Percentiles rank a stretch among this genome's conserved stretches.
Evolutionary conservation across 108 stramenopile species (phyloP).

Genomic region (Discostella stelligeroides): DNA sequence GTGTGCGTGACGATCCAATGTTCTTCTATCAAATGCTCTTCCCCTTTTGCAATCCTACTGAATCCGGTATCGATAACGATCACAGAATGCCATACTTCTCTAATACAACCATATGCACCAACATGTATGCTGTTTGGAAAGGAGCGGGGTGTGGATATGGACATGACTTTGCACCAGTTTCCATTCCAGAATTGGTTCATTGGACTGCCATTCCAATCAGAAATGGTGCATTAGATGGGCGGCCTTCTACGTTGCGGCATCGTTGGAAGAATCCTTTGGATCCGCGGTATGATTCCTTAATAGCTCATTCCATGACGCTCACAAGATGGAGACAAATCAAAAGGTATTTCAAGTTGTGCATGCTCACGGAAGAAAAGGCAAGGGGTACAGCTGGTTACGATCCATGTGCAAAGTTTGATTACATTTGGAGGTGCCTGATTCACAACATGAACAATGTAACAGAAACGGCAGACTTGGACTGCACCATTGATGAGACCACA

Average conservation of each 20-base stretch:
- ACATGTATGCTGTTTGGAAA: too few relatives aligned
- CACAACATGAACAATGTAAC: conserved; percentile 33
- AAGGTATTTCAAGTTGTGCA: conserved; percentile 11
- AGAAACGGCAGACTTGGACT: conserved; percentile 9
- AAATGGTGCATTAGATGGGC: conserved; percentile 13
- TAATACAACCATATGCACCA: too few relatives aligned
- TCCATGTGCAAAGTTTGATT: conserved; percentile 21
- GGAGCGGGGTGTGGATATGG: too few relatives aligned
- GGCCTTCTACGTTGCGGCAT: conserved; percentile 1
- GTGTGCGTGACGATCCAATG: too few relatives aligned
- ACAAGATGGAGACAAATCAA: conserved; percentile 12
- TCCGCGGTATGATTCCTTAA: conserved; percentile 3
- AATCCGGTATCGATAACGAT: too few relatives aligned
- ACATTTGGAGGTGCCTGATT: conserved; percentile 1
- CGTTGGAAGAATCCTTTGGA: conserved; percentile 15
- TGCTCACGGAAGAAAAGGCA: background rate
- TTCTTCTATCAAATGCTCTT: too few relatives aligned
- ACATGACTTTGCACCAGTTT: too few relatives aligned
- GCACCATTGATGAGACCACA: conserved; percentile 17
- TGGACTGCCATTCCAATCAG: conserved; percentile 1
- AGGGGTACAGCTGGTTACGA: conserved; percentile 14
- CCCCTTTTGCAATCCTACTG: too few relatives aligned
- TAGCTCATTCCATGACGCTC: conserved; percentile 10
- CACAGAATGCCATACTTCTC: too few relatives aligned
- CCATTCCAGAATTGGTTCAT: background rate